Conservation (phyloP, 192 early-diverging fungal species). For the Blastocladiella britannica region DNA sequence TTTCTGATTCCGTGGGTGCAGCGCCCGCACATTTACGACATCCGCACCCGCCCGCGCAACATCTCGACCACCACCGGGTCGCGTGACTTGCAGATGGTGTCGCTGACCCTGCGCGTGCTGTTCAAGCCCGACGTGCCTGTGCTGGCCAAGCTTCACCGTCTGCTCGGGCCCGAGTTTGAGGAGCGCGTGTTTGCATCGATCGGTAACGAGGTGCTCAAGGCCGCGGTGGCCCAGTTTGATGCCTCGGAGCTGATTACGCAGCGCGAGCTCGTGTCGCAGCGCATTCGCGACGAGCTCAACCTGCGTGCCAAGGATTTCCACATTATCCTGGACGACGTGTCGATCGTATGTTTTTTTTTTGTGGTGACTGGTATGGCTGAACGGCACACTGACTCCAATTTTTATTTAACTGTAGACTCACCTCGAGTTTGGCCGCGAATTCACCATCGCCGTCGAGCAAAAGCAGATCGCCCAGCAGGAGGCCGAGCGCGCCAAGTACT, state of each 20-base stretch:
- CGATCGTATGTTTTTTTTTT: conserved; percentile 45
- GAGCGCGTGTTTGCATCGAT: conserved; percentile 92
- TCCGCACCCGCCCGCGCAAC: conserved; percentile 85
- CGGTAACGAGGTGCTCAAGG: conserved; percentile 97
- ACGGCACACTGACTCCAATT: neutral
- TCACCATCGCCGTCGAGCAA: conserved; percentile 94
- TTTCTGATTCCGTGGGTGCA: conserved; percentile 96
- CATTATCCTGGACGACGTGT: conserved; percentile 91
- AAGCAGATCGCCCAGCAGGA: conserved; percentile 99
- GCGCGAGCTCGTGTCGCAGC: conserved; percentile 77
- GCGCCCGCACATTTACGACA: conserved; percentile 68
- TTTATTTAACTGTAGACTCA: conserved; percentile 44
- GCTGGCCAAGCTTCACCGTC: conserved; percentile 70
- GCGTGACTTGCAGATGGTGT: conserved; percentile 98
- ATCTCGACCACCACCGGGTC: conserved; percentile 98
- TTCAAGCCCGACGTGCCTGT: conserved; percentile 62
- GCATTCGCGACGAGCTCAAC: conserved; percentile 79
- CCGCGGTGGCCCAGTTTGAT: conserved; percentile 95
- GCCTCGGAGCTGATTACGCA: conserved; percentile 95
- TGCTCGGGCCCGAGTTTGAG: conserved; percentile 84
- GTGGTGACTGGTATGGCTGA: neutral
- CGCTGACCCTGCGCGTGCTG: conserved; percentile 74
- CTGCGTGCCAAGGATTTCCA: conserved; percentile 86
- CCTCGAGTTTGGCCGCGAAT: conserved; percentile 96
- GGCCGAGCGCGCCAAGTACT: conserved; percentile 93